Percentiles rank a stretch among this genome's conserved stretches.
These are phyloP conservation scores for Theobroma grandiflorum DNA, from an alignment of 441 rosid genomes.

Conservation along the genomic window DNA sequence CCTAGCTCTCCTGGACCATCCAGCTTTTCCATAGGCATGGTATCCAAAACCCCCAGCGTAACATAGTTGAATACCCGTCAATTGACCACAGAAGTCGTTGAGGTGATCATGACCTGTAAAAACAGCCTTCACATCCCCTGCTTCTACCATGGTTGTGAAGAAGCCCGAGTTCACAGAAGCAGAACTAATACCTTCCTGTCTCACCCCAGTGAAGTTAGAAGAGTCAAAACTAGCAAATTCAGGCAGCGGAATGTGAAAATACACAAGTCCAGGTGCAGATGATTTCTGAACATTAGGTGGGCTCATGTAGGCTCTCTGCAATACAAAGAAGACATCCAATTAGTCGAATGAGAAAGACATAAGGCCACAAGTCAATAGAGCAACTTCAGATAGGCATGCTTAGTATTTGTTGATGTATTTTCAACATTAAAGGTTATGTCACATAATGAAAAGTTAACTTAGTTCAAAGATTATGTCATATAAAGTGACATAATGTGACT, in stretches of 20 bases:
- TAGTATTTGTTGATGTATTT: no score
- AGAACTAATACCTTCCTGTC: constrained; percentile 71
- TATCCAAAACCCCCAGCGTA: constrained; percentile 93
- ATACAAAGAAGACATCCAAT: neutral
- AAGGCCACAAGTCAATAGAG: neutral
- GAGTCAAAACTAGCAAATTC: constrained; percentile 60
- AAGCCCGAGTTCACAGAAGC: constrained; percentile 82
- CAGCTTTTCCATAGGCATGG: constrained; percentile 90
- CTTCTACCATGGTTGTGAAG: constrained; percentile 73
- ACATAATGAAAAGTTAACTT: no score
- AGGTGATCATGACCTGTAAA: constrained; percentile 85
- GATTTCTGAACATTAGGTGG: constrained; percentile 63
- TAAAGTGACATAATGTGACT: no score
- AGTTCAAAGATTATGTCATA: no score
- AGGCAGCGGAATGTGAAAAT: constrained; percentile 86
- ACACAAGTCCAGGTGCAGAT: constrained; percentile 78
- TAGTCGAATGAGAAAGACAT: neutral
- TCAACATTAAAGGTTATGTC: no score
- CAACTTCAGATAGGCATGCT: neutral
- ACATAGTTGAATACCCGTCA: constrained; percentile 72
- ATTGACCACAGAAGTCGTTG: constrained; percentile 79
- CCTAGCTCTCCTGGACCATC: constrained; percentile 83
- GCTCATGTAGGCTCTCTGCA: constrained; percentile 61
- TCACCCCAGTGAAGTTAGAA: constrained; percentile 68
- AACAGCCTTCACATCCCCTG: constrained; percentile 85